Base-by-base conservation (phyloP, 2,329 filamentous ascomycete genomes). In the Catunica adiposa region DNA sequence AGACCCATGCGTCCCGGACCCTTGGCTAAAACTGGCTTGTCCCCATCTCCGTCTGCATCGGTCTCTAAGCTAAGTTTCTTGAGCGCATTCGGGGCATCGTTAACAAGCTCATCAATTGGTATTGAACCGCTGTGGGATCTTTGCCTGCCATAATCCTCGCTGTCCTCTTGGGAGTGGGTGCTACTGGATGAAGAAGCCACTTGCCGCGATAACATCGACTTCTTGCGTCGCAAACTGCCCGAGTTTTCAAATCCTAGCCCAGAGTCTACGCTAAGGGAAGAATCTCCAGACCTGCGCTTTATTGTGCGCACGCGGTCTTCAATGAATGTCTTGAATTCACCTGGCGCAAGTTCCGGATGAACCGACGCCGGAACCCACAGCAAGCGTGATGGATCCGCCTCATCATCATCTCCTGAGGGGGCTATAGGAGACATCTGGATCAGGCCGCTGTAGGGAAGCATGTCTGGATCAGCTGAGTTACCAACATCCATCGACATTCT, bases 321-420 rank as follows among this genome's bases (percentile, higher is more conserved):
- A 1, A 98, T 77, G 62, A 97, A 98, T 1, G 84, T 90, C 68
- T 94, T 96, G 74, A 97, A 98, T 62, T 96, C 92, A 64, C 86
- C 89, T 1, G 92, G 92, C 2, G 92, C 92, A 51, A 98, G 74
- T 68, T 98, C 92, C 0, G 92, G 92, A 63, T 98, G 92, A 26
- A 98, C 77, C 58, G 89, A 81, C 23, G 92, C 92, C 3, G 92
- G 92, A 4, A 98, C 92, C 92, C 92, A 98, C 61, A 97, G 86
- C 58, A 97, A 71, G 60, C 89, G 79, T 1, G 89, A 89, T 6
- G 88, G 81, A 65, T 97, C 90, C 62, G 89, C 84, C 66, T 94
- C 89, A 63, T 94, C 84, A 60, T 87, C 84, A 59, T 80, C 78
- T 31, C 81, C 79, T 2, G 75, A 80, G 1, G 86, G 86, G 17